These are phyloP conservation scores for Cyclotella cryptica DNA, from an alignment of 108 stramenopile species.

Conservation along the genomic window DNA sequence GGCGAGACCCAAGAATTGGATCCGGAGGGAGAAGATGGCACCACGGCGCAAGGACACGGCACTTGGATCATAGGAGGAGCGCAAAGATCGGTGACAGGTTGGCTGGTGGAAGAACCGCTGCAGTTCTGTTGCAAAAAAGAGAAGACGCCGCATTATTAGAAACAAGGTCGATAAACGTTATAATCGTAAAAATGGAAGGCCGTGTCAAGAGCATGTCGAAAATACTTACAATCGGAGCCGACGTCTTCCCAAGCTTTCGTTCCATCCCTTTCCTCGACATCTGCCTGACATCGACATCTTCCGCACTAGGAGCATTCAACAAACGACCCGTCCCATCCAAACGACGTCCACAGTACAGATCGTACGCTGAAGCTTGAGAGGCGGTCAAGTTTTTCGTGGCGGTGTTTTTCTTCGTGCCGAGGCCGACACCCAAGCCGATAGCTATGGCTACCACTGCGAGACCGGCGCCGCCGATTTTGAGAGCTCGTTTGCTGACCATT, in stretches of 20 bases:
- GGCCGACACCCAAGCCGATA: constrained; percentile 34
- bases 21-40: neutral
- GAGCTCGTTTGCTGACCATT: constrained; percentile 19
- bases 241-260: constrained; percentile 4
- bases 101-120: neutral
- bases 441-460: constrained; percentile 28
- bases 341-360: constrained; percentile 17
- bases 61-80: neutral
- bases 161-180: neutral
- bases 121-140: neutral
- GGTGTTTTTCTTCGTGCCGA: constrained; percentile 11
- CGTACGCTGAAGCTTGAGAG: neutral
- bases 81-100: neutral
- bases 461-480: constrained; percentile 15
- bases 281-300: neutral
- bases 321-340: constrained; percentile 19
- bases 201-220: neutral
- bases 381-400: constrained; percentile 5
- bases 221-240: neutral
- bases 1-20: too few relatives aligned
- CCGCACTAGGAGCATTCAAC: neutral
- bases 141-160: neutral
- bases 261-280: neutral
- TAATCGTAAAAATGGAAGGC: neutral
- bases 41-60: neutral